phyloP scores from a whole-genome alignment of 2,329 filamentous ascomycete genomes.

The Didymella exigua region DNA sequence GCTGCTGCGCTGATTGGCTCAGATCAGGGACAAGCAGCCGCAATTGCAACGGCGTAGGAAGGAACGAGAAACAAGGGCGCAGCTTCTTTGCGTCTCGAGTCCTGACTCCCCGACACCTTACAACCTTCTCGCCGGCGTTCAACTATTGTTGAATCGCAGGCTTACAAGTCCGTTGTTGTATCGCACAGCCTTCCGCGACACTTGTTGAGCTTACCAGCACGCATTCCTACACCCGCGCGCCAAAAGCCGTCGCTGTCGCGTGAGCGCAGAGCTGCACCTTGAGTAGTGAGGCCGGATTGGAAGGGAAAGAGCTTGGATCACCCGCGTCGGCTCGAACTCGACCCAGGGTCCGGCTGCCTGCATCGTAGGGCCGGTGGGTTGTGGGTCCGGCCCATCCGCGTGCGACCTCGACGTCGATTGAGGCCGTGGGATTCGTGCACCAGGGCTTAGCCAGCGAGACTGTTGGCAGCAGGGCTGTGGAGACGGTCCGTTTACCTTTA shows the following conservation, averaged over 20 bases:
- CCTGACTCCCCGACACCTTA: neutral
- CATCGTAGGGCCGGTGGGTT: constrained; percentile 6
- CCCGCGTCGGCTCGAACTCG: constrained; percentile 3
- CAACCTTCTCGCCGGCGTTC: neutral
- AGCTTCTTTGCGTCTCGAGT: constrained; percentile 23
- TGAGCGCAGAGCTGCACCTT: neutral
- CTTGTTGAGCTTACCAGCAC: neutral
- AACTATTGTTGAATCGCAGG: neutral
- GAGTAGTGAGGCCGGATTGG: constrained; percentile 1
- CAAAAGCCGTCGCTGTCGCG: neutral
- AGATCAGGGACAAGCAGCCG: constrained; percentile 2
- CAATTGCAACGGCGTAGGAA: constrained; percentile 13
- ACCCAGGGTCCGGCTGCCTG: constrained; percentile 7
- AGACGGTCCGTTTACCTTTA: constrained; percentile 1
- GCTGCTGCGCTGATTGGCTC: constrained; percentile 2
- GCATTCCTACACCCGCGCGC: neutral
- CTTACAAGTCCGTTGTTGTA: neutral
- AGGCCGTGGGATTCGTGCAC: neutral
- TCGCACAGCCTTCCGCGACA: neutral
- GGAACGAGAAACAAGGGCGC: constrained; percentile 19
- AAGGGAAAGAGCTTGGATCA: constrained; percentile 5
- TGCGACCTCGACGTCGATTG: constrained; percentile 4
- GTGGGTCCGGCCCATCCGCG: constrained; percentile 3
- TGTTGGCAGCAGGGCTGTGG: neutral
- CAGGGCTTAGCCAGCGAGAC: neutral